Base-by-base conservation (phyloP, 805 yeast genomes). In the Yarrowia sp. region DNA sequence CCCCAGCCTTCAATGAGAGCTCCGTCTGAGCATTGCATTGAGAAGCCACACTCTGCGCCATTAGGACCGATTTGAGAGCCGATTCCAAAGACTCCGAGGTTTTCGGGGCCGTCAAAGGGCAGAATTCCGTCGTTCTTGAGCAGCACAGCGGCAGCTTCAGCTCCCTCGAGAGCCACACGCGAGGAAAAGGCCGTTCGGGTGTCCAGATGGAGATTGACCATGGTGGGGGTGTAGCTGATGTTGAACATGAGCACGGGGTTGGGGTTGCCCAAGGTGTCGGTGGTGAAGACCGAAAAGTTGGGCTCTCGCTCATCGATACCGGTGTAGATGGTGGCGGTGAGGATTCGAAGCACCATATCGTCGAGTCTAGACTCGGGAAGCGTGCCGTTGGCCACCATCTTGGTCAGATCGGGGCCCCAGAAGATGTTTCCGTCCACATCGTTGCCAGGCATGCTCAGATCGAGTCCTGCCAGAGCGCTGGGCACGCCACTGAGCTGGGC, bases 1-100 rank as follows among this genome's bases (percentile, higher is more conserved):
- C 90, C 91, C 87, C 90, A 85, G 12, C 90, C 90, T 34, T 83
- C 79, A 30, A 85, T 83, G 50, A 86, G 73, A 0, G 85, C 81
- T 2, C 90, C 90, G 68, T 83, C 81, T 7, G 79, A 79, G 69
- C 85, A 81, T 60, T 79, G 79, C 73, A 83, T 85, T 71, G 86
- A 88, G 67, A 79, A 81, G n/a, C 69, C 71, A 67, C 86, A 82
- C 70, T 82, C 83, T 69, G 83, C 80, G 0, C 89, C 89, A 49
- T 79, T 44, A 13, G 85, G 80, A 69, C 81, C 84, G 1, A 81
- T 75, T 0, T 82, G 83, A 1, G 88, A 87, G 2, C 84, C 87
- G 7, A 79, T 9, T 15, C 61, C 61, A 24, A 55, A 55, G 24
- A 70, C 0, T 3, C 34, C 50, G 19, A 80, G 76, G 1, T 84